Base-by-base conservation (phyloP, 179 eudicot genomes). In the Beta macrorhiza region DNA sequence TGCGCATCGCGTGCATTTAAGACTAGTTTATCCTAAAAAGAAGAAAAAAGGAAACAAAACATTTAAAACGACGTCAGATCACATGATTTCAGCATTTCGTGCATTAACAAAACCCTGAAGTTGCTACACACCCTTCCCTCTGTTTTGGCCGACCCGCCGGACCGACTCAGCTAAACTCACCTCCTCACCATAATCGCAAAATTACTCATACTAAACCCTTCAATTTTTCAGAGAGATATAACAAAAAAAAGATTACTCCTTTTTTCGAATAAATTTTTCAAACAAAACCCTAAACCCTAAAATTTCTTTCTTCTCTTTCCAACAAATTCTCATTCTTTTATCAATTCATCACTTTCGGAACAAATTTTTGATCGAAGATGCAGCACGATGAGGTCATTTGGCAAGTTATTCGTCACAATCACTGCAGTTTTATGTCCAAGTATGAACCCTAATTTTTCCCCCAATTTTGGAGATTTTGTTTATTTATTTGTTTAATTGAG, bases 381-480 rank as follows among this genome's bases (percentile, higher is more conserved):
- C 99, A 95, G 88, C 97, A 93, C 87, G 97, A 95, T 87, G 98
- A 95, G 82, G 94, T 95, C 68, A 92, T 95, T 74, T 95, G 99
- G 98, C 98, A 95, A 83, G 92, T 95, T 65, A 92, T 95, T 84
- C 91, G 98, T 56, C 98, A 95, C 78, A 89, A 92, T 42, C 98
- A 92, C 83, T 95, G 99, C 89, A 95, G 98, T 87, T 95, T 85
- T 76, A 95, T 93, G 98, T 80, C 97, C 91, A 92, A 93, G 98
- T 95, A 83, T 76, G 68, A 79, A 71, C 75, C 83, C n/a, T n/a
- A 69, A 77, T 75, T 57, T 59, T 29, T 9, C 52, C 45, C 57
- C 37, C 9, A 11, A 20, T 51, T 72, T 25, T 11, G 7, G 5
- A 1, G 16, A 17, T 57, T 75, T 20, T 20, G 19, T 51, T 51